Evolutionary conservation across 148 eudicot species (phyloP), one percentile per base, ranked within the genome.

Genomic region (Silene conica): DNA sequence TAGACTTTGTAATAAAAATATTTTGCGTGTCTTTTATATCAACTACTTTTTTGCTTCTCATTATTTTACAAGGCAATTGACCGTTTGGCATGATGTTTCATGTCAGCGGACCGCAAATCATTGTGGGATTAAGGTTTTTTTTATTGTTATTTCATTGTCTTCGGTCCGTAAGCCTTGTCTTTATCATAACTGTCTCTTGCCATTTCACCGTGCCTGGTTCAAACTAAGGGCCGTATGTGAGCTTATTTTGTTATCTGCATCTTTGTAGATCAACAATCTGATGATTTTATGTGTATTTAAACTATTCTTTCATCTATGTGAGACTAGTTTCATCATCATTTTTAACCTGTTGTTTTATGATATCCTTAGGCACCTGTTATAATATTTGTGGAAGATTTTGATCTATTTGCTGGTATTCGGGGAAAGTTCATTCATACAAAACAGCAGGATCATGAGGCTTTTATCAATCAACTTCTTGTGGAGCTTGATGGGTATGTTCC

Each of bases 401-500:
- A 93, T 70, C 89, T 82, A 72, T 93, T 93, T 82, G 96, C 96
- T 71, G 98, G 98, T 79, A 94, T 89, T 69, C 96, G 98, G 52
- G 98, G 98, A 20, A 88, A 88, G 83, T 89, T 86, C 80, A 73
- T 93, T 76, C 94, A 93, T 82, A 93, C 91, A 54, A 89, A 87
- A 85, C 84, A 91, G 85, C 98, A 93, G 87, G 98, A 93, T 77
- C 98, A 93, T 63, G 98, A 93, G 84, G 87, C 96, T 83, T 93
- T 93, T 82, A 93, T 93, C 78, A 93, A 93, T 84, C 98, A 93
- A 83, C 87, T 93, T 75, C 91, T 93, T 67, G 96, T 93, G 82
- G 98, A 93, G 80, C 98, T 93, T 76, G 98, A 93, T 82, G 98
- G 98, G 98, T 93, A 86, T 71, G 6, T 66, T 64, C 46, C 5